A percentile compares a stretch with the other conserved stretches of the same genome.
These are phyloP conservation scores for Tagetes patula DNA, from an alignment of 129 eudicot genomes.

Conservation along the genomic window DNA sequence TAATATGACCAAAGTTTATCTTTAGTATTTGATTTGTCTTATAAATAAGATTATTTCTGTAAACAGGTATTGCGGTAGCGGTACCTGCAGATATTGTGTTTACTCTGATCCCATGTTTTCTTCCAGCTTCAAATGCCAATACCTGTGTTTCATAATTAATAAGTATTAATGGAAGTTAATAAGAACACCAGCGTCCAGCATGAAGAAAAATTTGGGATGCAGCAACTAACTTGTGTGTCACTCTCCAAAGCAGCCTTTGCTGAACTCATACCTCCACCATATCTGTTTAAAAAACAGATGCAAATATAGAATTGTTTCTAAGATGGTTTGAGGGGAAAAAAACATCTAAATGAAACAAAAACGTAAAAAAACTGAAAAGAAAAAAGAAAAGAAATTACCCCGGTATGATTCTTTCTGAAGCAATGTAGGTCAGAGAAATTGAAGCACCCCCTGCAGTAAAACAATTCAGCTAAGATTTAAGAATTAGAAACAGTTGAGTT, in stretches of 20 bases:
- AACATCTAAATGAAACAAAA: not conserved
- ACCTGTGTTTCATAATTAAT: not conserved
- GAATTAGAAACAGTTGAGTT: not conserved
- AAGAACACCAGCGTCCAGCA: not conserved
- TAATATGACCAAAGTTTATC: not conserved
- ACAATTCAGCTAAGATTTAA: not conserved
- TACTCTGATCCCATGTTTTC: slow-evolving; percentile 6
- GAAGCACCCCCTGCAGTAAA: slow-evolving; percentile 71
- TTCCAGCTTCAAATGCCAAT: slow-evolving; percentile 6
- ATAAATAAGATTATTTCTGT: not conserved
- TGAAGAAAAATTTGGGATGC: not conserved
- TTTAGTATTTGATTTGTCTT: not conserved
- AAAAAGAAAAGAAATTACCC: slow-evolving; percentile 47
- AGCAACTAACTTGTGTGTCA: slow-evolving; percentile 61
- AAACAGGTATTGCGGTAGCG: not conserved
- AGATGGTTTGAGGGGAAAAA: not conserved
- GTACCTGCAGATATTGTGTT: slow-evolving; percentile 17
- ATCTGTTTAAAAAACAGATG: slow-evolving; percentile 40
- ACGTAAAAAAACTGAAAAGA: not conserved
- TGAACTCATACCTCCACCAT: slow-evolving; percentile 99
- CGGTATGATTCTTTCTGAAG: slow-evolving; percentile 86
- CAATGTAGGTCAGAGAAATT: slow-evolving; percentile 84
- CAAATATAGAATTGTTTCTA: not conserved
- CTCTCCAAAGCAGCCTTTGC: slow-evolving; percentile 97
- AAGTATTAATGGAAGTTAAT: not conserved